phyloP scores from a whole-genome alignment of 495 filamentous ascomycete genomes.

The Podospora conica region DNA sequence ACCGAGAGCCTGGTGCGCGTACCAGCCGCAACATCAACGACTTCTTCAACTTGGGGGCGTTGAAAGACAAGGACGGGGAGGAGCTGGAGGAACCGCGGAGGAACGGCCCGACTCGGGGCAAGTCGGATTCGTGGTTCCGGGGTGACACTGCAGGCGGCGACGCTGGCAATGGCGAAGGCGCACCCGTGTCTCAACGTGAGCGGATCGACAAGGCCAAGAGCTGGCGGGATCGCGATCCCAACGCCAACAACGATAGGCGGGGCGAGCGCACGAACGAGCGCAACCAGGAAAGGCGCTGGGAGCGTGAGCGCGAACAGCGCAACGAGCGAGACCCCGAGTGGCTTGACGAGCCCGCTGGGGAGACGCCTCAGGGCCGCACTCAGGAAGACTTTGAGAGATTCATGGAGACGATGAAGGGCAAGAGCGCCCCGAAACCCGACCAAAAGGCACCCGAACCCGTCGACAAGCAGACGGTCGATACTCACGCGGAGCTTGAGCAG shows the following conservation, averaged over 20 bases:
- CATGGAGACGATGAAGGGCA: slow-evolving; percentile 85
- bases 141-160: slow-evolving; percentile 31
- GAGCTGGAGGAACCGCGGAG: slow-evolving; percentile 49
- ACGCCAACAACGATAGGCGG: slow-evolving; percentile 28
- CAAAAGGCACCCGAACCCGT: slow-evolving; percentile 41
- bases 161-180: slow-evolving; percentile 24
- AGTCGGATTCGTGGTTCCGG: slow-evolving; percentile 41
- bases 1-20: slow-evolving; percentile 49
- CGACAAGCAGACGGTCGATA: slow-evolving; percentile 24
- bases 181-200: slow-evolving; percentile 45
- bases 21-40: slow-evolving; percentile 48
- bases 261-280: slow-evolving; percentile 37
- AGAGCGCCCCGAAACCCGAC: slow-evolving; percentile 34
- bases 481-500: slow-evolving; percentile 33
- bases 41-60: slow-evolving; percentile 30
- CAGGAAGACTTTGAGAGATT: slow-evolving; percentile 93
- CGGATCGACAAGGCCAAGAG: slow-evolving; percentile 53
- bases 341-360: slow-evolving; percentile 71
- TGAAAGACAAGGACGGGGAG: slow-evolving; percentile 47
- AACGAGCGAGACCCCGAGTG: slow-evolving; percentile 79
- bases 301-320: slow-evolving; percentile 58
- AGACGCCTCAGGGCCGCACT: slow-evolving; percentile 63
- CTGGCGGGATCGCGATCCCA: slow-evolving; percentile 61
- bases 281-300: slow-evolving; percentile 44
- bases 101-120: slow-evolving; percentile 44